These are phyloP conservation scores for Lophiotrema nucula DNA, from an alignment of 495 filamentous ascomycete species.

Conservation along the genomic window DNA sequence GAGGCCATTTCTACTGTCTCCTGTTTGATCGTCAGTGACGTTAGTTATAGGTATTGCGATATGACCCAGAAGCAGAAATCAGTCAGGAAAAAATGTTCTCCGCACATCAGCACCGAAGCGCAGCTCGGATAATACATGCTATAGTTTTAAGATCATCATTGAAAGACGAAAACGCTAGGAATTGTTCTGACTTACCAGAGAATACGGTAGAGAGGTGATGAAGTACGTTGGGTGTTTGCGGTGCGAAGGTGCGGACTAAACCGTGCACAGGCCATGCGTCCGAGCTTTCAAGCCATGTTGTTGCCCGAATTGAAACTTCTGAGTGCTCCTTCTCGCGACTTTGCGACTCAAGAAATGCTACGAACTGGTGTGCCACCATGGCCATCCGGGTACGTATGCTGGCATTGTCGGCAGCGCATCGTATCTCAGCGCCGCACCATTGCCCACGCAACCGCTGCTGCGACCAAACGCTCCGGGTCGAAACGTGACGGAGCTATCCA, in stretches of 20 bases:
- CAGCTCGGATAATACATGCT: constrained; percentile 72
- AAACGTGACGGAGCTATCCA: too few relatives aligned
- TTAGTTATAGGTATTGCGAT: neutral
- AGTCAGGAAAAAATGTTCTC: constrained; percentile 28
- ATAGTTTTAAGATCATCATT: constrained; percentile 48
- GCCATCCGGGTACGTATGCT: constrained; percentile 17
- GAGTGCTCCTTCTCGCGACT: too few relatives aligned
- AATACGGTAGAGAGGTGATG: too few relatives aligned
- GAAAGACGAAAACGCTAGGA: neutral
- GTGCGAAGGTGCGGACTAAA: too few relatives aligned
- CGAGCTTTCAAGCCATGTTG: too few relatives aligned
- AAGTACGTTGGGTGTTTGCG: too few relatives aligned
- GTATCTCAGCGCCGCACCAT: neutral
- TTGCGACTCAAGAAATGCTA: too few relatives aligned
- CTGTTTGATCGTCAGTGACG: neutral
- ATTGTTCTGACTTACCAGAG: too few relatives aligned
- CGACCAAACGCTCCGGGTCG: too few relatives aligned
- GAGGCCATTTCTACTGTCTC: constrained; percentile 55
- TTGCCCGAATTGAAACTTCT: too few relatives aligned
- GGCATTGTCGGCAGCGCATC: constrained; percentile 10
- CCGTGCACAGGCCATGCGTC: too few relatives aligned
- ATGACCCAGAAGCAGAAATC: neutral
- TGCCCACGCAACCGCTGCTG: neutral
- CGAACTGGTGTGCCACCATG: too few relatives aligned
- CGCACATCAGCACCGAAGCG: constrained; percentile 37